Conservation (phyloP, 768 basidiomycete species). For the Coprinopsis strossmayeri region DNA sequence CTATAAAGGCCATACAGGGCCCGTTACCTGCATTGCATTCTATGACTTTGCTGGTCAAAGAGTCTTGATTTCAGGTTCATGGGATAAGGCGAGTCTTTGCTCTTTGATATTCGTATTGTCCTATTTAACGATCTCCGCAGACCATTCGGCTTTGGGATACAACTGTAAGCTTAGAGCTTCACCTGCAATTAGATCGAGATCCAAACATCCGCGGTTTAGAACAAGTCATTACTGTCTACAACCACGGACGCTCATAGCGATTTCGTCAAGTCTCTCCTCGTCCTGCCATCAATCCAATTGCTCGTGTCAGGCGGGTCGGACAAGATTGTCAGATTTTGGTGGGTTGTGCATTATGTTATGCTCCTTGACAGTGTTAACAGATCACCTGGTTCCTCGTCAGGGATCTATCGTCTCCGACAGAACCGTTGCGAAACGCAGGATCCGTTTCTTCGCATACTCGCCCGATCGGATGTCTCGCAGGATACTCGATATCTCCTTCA, state of each 20-base stretch:
- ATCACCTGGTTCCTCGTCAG: conserved; percentile 31
- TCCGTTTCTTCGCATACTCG: conserved; percentile 82
- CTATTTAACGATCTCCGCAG: conserved; percentile 28
- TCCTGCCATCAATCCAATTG: conserved; percentile 58
- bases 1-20: conserved; percentile 82
- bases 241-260: conserved; percentile 72
- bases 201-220: conserved; percentile 34
- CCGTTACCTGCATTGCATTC: conserved; percentile 81
- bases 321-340: conserved; percentile 86
- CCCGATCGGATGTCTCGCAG: conserved; percentile 76
- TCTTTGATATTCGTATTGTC: conserved; percentile 8
- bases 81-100: conserved; percentile 67
- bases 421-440: conserved; percentile 46
- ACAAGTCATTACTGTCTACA: conserved; percentile 60
- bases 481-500: conserved; percentile 37
- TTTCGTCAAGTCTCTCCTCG: conserved; percentile 82
- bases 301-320: conserved; percentile 88
- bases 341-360: no score
- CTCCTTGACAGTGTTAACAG: no score
- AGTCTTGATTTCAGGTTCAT: conserved; percentile 83
- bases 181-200: background rate
- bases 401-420: conserved; percentile 50
- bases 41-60: conserved; percentile 39
- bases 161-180: conserved; percentile 37
- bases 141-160: conserved; percentile 86